Base-by-base conservation (phyloP, 2,329 filamentous ascomycete genomes). In the Ophiostoma pallidulum region DNA sequence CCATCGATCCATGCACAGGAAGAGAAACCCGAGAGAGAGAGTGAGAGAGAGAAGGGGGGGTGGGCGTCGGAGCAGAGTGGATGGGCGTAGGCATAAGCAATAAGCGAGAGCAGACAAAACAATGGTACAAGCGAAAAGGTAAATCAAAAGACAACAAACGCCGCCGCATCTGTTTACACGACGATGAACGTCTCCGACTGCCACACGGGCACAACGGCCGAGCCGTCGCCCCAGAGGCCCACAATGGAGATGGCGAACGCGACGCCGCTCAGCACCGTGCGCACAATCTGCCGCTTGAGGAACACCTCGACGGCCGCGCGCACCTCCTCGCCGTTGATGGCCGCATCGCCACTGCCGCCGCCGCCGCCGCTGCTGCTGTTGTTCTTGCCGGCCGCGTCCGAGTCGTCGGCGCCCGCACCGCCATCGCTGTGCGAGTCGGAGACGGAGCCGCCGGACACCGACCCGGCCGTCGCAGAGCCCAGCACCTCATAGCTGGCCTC, bases 401-500 rank as follows among this genome's bases (percentile, higher is more conserved):
- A 50, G 32, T 48, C 56, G 20, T 60, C 58, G 18, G 54, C 56
- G 40, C 53, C 56, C 18, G 59, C 58, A 7, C 59, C 62, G 50
- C 59, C 62, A 51, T 76, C 70, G 53, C 68, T 72, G 53, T 67
- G 66, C n/a, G 69, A 64, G 38, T 53, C 53, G 10, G 49, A 54
- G 13, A 48, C 48, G 1, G 51, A 53, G 9, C 51, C 51, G 12
- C 47, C 31, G 12, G 43, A 46, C 36, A 46, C 31, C 1, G 51
- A 54, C 16, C 49, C 51, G 19, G 24, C 79, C 72, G 44, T 53
- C 4, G 49, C 43, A 19, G 47, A 41, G 24, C 53, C 53, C n/a
- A 55, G 52, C 16, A 55, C 76, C 65, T 87, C 82, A 65, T 84
- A 86, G 71, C 78, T 86, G 39, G 78, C 75, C 62, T 88, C 83